Evolutionary conservation across 345 rosid genomes (phyloP).

Genomic region (Corymbia maculata): DNA sequence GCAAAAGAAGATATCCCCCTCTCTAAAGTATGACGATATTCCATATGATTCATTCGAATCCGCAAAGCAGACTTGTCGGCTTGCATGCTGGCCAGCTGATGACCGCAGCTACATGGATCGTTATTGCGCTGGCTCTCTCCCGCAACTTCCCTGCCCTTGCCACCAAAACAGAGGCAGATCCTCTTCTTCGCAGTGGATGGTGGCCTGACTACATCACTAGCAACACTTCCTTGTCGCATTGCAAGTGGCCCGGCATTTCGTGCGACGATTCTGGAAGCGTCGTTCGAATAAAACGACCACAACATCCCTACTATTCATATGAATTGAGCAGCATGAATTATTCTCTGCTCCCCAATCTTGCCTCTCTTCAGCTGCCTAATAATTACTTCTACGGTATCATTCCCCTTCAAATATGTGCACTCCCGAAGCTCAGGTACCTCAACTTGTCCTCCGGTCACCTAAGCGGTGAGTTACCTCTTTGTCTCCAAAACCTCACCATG

Average conservation of each 20-base stretch:
- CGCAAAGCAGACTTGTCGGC: background rate
- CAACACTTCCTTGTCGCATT: rapidly evolving
- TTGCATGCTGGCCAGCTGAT: background rate
- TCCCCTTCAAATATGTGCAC: background rate
- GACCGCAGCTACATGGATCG: background rate
- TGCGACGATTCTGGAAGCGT: background rate
- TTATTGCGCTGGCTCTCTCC: background rate
- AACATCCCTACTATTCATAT: rapidly evolving
- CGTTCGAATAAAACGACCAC: rapidly evolving
- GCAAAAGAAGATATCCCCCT: background rate
- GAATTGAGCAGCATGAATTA: background rate
- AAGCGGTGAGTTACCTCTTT: background rate
- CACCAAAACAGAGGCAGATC: background rate
- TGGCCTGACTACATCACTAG: rapidly evolving
- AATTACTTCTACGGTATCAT: background rate
- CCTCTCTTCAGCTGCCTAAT: background rate
- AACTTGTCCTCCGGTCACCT: background rate
- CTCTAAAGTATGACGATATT: background rate
- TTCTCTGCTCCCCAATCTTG: slow-evolving; percentile 4
- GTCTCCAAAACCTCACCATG: background rate
- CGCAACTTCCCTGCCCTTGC: background rate
- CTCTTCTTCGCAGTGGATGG: background rate
- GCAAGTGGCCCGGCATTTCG: rapidly evolving
- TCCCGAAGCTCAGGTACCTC: background rate
- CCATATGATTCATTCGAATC: background rate